phyloP scores from a whole-genome alignment of 805 yeast species.

The Saccharomyces kudriavzevii region DNA sequence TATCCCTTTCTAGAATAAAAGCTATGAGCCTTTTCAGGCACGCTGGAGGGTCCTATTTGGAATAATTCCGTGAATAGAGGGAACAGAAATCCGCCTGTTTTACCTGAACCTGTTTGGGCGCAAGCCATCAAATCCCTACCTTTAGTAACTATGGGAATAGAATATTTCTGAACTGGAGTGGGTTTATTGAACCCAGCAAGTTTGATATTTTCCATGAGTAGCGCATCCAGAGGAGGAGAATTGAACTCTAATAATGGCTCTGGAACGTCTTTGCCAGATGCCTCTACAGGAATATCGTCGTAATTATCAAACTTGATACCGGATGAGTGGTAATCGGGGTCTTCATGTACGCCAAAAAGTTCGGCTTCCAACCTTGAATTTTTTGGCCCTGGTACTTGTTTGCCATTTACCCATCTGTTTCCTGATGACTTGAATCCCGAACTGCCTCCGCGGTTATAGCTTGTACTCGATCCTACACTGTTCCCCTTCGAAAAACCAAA shows the following conservation, averaged over 20 bases:
- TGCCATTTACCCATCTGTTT: conserved; percentile 80
- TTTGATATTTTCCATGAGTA: conserved; percentile 77
- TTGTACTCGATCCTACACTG: conserved; percentile 8
- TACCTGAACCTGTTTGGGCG: conserved; percentile 98
- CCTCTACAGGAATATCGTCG: conserved; percentile 97
- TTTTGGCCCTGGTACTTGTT: conserved; percentile 70
- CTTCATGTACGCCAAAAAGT: conserved; percentile 67
- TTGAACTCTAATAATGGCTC: conserved; percentile 81
- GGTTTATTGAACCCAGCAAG: conserved; percentile 87
- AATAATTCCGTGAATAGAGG: conserved; percentile 89
- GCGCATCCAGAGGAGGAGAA: conserved; percentile 79
- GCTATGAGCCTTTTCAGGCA: conserved; percentile 31
- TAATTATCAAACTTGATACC: conserved; percentile 97
- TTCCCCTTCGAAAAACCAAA: conserved; percentile 3
- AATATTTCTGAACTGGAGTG: conserved; percentile 90
- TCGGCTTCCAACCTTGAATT: conserved; percentile 65
- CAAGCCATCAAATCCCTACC: conserved; percentile 92
- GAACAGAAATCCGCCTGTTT: conserved; percentile 97
- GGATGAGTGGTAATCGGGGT: conserved; percentile 65
- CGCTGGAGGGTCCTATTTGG: conserved; percentile 70
- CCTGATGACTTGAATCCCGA: conserved; percentile 10
- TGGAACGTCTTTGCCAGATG: conserved; percentile 86
- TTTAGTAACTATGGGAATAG: conserved; percentile 79
- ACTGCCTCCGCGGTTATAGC: conserved; percentile 26
- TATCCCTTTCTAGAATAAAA: conserved; percentile 61